Conservation (phyloP, 768 basidiomycete genomes). For the Mycena belliarum region DNA sequence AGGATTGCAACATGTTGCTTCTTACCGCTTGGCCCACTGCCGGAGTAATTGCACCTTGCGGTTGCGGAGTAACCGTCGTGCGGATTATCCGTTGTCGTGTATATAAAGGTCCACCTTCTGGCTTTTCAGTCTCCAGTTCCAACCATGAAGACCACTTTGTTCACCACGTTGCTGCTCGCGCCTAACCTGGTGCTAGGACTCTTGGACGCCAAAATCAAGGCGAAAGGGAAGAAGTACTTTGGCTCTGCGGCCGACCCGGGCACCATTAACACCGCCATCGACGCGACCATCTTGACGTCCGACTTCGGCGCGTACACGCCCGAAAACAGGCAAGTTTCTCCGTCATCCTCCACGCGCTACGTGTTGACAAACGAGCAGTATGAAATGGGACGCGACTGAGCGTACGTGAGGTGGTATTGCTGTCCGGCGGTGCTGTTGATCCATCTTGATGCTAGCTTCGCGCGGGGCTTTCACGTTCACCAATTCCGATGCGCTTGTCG, state of each 20-base stretch:
- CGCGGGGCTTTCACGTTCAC: constrained; percentile 26
- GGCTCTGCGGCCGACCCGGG: not conserved
- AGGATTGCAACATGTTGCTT: no score
- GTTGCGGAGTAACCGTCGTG: no score
- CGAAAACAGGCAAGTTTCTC: not conserved
- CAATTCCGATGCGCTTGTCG: constrained; percentile 36
- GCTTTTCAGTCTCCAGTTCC: no score
- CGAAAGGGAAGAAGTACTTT: constrained; percentile 4
- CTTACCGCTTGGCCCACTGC: no score
- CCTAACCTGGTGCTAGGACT: not conserved
- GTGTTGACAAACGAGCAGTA: not conserved
- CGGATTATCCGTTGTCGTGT: no score
- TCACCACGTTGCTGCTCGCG: not conserved
- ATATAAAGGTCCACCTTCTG: no score
- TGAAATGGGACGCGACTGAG: constrained; percentile 39
- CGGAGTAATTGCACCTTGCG: no score
- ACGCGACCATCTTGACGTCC: not conserved
- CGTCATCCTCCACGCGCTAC: not conserved
- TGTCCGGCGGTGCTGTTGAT: no score
- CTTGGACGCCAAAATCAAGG: constrained; percentile 1
- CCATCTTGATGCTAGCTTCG: constrained; percentile 6
- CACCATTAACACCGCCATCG: not conserved
- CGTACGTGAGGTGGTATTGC: constrained; percentile 10
- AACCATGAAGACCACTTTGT: not conserved
- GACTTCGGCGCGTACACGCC: not conserved